Conservation (phyloP, 2,329 filamentous ascomycete species). For the Fusarium miscanthi region DNA sequence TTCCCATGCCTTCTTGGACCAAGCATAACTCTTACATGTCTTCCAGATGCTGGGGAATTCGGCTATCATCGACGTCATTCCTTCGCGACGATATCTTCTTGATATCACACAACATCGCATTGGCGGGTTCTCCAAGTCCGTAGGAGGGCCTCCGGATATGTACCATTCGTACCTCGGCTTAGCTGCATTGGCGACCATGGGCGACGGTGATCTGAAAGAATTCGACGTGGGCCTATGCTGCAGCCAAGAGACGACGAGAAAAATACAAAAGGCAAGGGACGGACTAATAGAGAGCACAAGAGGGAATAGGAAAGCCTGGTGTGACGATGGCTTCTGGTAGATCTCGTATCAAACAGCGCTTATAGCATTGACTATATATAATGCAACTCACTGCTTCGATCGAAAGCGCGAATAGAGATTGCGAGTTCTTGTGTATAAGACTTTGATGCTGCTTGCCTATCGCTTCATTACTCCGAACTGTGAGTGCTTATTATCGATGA, state of each 20-base stretch:
- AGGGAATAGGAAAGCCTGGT: conserved; percentile 26
- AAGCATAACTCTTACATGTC: background rate
- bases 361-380: background rate
- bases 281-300: conserved; percentile 46
- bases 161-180: conserved; percentile 92
- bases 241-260: conserved; percentile 67
- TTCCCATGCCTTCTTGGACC: background rate
- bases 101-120: conserved; percentile 88
- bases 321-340: conserved; percentile 39
- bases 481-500: no score
- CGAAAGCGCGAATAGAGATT: no score
- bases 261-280: conserved; percentile 60
- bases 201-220: conserved; percentile 73
- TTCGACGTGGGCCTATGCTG: conserved; percentile 84
- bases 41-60: conserved; percentile 67
- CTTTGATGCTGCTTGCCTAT: no score
- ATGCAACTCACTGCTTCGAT: background rate
- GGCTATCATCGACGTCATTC: conserved; percentile 66
- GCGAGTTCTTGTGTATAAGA: no score
- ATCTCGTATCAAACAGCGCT: background rate
- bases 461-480: no score
- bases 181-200: conserved; percentile 79
- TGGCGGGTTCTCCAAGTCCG: conserved; percentile 82
- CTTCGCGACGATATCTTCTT: conserved; percentile 82
- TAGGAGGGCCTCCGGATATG: conserved; percentile 77